These are phyloP conservation scores for Suillus cothurnatus DNA, from an alignment of 768 basidiomycete genomes.

Conservation along the genomic window DNA sequence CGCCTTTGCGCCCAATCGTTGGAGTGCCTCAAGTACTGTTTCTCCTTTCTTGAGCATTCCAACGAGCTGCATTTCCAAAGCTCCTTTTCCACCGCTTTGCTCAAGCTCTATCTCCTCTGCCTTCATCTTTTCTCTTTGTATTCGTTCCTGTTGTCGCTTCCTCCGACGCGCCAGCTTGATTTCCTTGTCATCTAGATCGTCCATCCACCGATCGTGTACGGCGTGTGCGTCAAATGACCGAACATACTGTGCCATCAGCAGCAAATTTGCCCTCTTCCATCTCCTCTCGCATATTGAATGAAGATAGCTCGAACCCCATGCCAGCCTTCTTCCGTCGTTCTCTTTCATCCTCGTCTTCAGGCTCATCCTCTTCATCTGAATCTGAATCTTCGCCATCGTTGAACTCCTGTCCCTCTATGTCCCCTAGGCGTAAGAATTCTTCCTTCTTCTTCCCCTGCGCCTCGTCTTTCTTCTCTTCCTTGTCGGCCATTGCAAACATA, in stretches of 20 bases:
- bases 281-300: constrained; percentile 99
- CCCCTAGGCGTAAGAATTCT: constrained; percentile 82
- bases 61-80: constrained; percentile 69
- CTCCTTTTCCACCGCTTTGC: constrained; percentile 64
- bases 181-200: constrained; percentile 80
- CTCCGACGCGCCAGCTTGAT: constrained; percentile 80
- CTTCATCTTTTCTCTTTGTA: constrained; percentile 66
- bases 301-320: constrained; percentile 93
- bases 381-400: constrained; percentile 34
- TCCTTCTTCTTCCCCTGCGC: constrained; percentile 57
- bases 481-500: constrained; percentile 75
- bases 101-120: constrained; percentile 77
- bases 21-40: constrained; percentile 86
- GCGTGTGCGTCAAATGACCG: constrained; percentile 88
- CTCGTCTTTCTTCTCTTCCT: constrained; percentile 53
- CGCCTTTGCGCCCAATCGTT: constrained; percentile 74
- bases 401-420: constrained; percentile 98
- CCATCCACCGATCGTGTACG: constrained; percentile 95
- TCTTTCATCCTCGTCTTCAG: constrained; percentile 76
- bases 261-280: constrained; percentile 98
- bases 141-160: constrained; percentile 74
- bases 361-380: constrained; percentile 46
- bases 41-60: constrained; percentile 85
- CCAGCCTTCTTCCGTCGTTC: constrained; percentile 73
- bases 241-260: constrained; percentile 87